These are phyloP conservation scores for Fusarium transvaalense DNA, from an alignment of 2,329 filamentous ascomycete genomes.

Conservation along the genomic window DNA sequence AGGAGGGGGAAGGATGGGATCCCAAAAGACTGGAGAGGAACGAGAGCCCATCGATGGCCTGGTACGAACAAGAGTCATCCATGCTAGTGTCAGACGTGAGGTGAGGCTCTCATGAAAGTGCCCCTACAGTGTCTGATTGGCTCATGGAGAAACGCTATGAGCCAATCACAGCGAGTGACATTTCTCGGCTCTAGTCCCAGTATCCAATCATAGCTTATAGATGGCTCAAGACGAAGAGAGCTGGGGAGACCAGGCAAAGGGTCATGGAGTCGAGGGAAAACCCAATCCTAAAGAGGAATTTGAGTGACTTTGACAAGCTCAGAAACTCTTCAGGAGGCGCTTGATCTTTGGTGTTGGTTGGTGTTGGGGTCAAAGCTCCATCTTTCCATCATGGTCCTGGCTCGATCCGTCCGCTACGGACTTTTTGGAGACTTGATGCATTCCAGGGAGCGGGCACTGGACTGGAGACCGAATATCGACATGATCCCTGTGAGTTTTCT, in stretches of 20 bases:
- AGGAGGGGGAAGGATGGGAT: constrained; percentile 17
- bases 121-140: constrained; percentile 51
- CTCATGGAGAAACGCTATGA: neutral
- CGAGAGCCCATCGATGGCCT: constrained; percentile 43
- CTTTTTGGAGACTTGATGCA: constrained; percentile 30
- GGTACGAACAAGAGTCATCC: constrained; percentile 44
- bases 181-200: constrained; percentile 25
- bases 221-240: constrained; percentile 39
- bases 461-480: constrained; percentile 23
- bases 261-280: constrained; percentile 40
- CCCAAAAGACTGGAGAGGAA: constrained; percentile 41
- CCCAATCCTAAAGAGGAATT: constrained; percentile 46
- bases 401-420: constrained; percentile 23
- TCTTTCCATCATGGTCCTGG: constrained; percentile 15
- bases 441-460: constrained; percentile 34
- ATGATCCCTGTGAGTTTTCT: constrained; percentile 30
- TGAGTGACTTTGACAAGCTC: constrained; percentile 44
- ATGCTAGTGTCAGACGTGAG: constrained; percentile 51
- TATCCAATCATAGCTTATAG: constrained; percentile 28
- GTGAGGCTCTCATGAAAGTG: constrained; percentile 53
- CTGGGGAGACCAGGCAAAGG: constrained; percentile 42
- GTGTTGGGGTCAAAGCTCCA: constrained; percentile 29
- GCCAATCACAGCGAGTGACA: constrained; percentile 24
- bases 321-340: constrained; percentile 40
- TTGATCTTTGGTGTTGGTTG: constrained; percentile 13